Evolutionary conservation across 345 rosid species (phyloP).

Genomic region (Syzygium aromaticum): DNA sequence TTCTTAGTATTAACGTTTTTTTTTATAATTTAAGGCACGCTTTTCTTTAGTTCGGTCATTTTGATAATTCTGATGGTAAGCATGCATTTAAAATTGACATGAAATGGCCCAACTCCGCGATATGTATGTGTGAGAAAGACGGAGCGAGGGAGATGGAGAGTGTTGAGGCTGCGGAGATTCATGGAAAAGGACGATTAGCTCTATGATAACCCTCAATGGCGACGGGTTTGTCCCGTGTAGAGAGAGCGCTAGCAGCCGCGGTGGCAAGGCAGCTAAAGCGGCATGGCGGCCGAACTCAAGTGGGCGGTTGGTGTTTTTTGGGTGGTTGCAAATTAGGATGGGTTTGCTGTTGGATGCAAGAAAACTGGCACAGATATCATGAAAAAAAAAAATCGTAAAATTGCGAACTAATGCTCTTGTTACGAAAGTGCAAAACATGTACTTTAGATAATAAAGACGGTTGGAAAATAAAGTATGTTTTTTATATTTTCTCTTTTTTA

Average conservation of each 20-base stretch:
- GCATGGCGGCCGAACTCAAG: background rate
- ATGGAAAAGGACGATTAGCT: no score
- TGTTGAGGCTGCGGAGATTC: background rate
- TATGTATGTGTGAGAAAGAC: background rate
- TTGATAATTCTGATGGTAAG: background rate
- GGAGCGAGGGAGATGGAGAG: background rate
- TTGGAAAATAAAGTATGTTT: background rate
- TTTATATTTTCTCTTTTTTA: background rate
- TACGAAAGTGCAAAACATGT: background rate
- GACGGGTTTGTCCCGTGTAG: background rate
- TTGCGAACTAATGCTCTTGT: background rate
- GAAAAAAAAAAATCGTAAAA: background rate
- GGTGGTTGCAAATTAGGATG: background rate
- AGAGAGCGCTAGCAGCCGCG: background rate
- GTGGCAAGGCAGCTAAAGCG: background rate
- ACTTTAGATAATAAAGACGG: background rate
- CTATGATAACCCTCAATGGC: background rate
- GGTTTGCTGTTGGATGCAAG: background rate
- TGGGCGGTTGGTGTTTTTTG: background rate
- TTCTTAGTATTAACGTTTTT: background rate
- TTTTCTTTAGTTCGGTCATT: background rate
- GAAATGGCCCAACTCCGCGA: background rate
- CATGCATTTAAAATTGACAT: background rate
- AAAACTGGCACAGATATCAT: background rate
- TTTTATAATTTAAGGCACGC: background rate